Conservation (phyloP, 2,329 filamentous ascomycete genomes). For the Alternaria viburni region DNA sequence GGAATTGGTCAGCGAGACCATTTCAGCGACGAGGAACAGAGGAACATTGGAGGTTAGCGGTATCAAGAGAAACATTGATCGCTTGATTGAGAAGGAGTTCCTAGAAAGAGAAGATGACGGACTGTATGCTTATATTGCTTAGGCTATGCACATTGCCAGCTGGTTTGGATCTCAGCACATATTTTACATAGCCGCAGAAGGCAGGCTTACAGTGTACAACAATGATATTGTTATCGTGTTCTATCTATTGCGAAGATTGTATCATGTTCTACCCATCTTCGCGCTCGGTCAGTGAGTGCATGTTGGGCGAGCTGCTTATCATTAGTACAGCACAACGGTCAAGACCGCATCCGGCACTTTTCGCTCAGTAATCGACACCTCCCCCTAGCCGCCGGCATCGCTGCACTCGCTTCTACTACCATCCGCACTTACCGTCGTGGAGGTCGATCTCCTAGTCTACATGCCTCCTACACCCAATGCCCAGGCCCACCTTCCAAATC, state of each 20-base stretch:
- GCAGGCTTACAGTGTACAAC: background rate
- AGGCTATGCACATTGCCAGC: background rate
- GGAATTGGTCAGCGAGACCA: constrained; percentile 90
- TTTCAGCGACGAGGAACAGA: constrained; percentile 84
- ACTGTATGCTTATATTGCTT: constrained; percentile 56
- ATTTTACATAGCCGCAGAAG: background rate
- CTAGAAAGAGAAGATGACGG: constrained; percentile 48
- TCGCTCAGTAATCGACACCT: background rate
- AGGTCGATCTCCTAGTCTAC: background rate
- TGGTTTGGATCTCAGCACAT: background rate
- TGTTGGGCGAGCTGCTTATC: background rate
- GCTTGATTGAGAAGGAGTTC: constrained; percentile 61
- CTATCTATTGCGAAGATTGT: background rate
- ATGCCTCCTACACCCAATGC: background rate
- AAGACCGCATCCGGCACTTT: background rate
- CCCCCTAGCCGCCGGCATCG: background rate
- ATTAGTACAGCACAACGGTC: background rate
- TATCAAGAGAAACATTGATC: constrained; percentile 98
- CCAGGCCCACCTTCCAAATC: constrained; percentile 23
- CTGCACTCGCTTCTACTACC: background rate
- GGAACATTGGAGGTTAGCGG: constrained; percentile 84
- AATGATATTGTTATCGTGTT: background rate
- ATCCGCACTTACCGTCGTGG: background rate
- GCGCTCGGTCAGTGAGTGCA: background rate
- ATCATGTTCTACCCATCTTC: background rate